Base-by-base conservation (phyloP, 108 stramenopile species). In the Aurantiochytrium sp. region DNA sequence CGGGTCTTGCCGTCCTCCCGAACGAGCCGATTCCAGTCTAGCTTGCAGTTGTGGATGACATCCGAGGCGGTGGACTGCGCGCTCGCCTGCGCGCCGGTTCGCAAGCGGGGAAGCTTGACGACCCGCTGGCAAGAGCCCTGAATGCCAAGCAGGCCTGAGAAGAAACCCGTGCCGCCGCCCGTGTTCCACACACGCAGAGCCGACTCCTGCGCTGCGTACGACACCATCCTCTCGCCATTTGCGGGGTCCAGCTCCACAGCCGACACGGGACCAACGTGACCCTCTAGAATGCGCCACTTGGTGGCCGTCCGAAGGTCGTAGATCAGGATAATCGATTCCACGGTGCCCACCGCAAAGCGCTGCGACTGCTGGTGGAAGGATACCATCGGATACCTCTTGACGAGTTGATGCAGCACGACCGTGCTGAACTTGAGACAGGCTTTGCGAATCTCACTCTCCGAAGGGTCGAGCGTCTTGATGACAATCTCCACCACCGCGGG, bases 201-300 rank as follows among this genome's bases (percentile, higher is more conserved):
- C 42, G 42, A 48, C 24, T 81, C 73, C 32, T 81, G 42, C 30
- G 73, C 73, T 41, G 42, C 39, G 1, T 81, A 81, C 6, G 42
- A 48, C 0, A 81, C 45, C 39, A 81, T 41, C n/a, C 45, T 48
- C 1, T 81, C 73, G n/a, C 73, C 73, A 81, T 48, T 17, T 22
- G 39, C n/a, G 24, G 73, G 73, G n/a, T 81, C 73, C 39, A 81
- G 30, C 15, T 17, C 12, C 15, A 81, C 39, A 19, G 73, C 73
- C n/a, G 73, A 41, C 12, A 81, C 45, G 0, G 73, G 24, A 41
- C 42, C 73, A 12, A 21, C 30, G 2, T 81, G 73, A 24, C 73
- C 73, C 32, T 81, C 73, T 12, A 81, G 45, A 30, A 81, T 81
- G 24, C 73, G 73, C 73, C 73, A 81, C 45, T 81, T 81, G 73